These are phyloP conservation scores for Detonula confervacea DNA, from an alignment of 352 stramenopile species.

Conservation along the genomic window DNA sequence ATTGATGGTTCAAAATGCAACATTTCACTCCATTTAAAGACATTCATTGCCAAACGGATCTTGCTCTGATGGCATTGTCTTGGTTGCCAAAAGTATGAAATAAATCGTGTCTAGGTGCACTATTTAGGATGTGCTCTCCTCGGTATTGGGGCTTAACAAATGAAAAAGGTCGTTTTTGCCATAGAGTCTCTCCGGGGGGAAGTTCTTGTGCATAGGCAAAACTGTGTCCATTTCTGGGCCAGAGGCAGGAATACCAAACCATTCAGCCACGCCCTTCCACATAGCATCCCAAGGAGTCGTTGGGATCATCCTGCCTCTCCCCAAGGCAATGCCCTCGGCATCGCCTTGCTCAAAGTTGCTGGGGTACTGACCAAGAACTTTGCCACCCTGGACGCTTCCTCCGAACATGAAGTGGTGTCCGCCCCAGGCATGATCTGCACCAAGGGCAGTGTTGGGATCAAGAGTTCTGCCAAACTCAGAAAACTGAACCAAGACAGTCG, in stretches of 20 bases:
- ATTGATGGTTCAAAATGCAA: too few species aligned
- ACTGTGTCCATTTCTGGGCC: conserved; percentile 47
- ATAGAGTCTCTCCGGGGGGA: conserved; percentile 4
- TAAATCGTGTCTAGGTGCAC: too few species aligned
- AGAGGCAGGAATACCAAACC: conserved; percentile 12
- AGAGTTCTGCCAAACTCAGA: conserved; percentile 80
- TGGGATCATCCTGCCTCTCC: conserved; percentile 70
- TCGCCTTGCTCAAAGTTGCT: conserved; percentile 62
- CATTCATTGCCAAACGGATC: too few species aligned
- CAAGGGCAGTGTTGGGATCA: conserved; percentile 55
- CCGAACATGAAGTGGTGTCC: conserved; percentile 67
- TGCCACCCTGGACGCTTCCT: conserved; percentile 68
- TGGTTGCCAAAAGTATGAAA: too few species aligned
- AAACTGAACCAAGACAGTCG: conserved; percentile 61
- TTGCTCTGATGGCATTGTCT: too few species aligned
- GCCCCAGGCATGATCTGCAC: conserved; percentile 71
- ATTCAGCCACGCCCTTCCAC: conserved; percentile 45
- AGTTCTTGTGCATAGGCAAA: conserved; percentile 58
- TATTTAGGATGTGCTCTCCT: conserved; percentile 22
- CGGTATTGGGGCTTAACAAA: conserved; percentile 12
- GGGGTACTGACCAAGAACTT: conserved; percentile 80
- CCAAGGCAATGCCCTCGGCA: conserved; percentile 49
- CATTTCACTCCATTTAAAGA: too few species aligned
- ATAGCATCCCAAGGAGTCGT: conserved; percentile 73
- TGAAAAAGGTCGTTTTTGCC: background rate